These are phyloP conservation scores for Aspergillus sp. DNA, from an alignment of 2,329 filamentous ascomycete genomes.

Conservation along the genomic window DNA sequence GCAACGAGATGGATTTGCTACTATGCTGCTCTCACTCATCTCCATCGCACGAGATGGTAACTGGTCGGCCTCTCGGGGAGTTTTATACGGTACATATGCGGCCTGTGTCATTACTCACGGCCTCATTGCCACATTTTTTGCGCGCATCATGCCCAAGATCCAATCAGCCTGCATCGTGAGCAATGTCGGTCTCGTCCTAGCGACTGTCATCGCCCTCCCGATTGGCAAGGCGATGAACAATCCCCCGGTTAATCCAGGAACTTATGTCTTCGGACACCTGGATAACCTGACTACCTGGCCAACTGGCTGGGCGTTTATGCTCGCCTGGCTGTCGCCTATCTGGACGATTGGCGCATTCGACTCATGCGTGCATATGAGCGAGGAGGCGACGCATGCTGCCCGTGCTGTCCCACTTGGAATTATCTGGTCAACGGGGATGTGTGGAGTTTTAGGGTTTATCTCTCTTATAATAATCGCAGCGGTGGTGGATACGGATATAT, in stretches of 20 bases:
- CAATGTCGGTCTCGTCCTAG: conserved; percentile 53
- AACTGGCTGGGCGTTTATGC: conserved; percentile 54
- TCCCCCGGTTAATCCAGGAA: conserved; percentile 27
- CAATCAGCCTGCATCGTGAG: conserved; percentile 53
- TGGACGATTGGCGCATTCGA: conserved; percentile 56
- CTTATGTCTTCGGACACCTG: conserved; percentile 52
- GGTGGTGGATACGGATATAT: conserved; percentile 51
- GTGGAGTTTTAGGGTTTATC: conserved; percentile 53
- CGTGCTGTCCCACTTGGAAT: conserved; percentile 58
- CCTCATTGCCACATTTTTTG: conserved; percentile 48
- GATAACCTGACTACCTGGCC: conserved; percentile 59
- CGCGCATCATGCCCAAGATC: conserved; percentile 55
- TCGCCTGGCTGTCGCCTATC: conserved; percentile 58
- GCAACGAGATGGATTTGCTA: conserved; percentile 20
- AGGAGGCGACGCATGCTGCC: conserved; percentile 57
- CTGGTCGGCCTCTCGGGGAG: conserved; percentile 53
- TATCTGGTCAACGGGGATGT: conserved; percentile 49
- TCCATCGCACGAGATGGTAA: conserved; percentile 53
- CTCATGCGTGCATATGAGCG: conserved; percentile 56
- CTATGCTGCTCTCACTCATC: conserved; percentile 48
- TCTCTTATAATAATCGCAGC: conserved; percentile 55
- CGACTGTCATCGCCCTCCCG: conserved; percentile 54
- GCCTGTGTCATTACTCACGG: conserved; percentile 51
- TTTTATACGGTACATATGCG: conserved; percentile 55
- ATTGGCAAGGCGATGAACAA: conserved; percentile 38